Percentiles rank a stretch among this genome's conserved stretches.
Conservation (phyloP, 179 eudicot genomes). For the Spinacia oleracea region DNA sequence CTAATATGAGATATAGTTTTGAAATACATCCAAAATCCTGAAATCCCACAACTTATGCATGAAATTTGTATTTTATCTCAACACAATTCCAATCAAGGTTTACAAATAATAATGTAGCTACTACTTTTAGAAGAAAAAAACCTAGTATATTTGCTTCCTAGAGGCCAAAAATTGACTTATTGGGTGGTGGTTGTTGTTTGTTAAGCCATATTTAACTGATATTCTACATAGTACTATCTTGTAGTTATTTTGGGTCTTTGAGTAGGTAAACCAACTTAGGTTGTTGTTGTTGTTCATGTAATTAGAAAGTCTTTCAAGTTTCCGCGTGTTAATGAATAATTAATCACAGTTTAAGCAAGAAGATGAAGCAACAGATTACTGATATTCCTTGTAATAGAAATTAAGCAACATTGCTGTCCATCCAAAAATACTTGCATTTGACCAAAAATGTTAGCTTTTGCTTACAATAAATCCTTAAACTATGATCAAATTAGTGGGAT, state of each 20-base stretch:
- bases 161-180: conserved; percentile 16
- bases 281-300: background rate
- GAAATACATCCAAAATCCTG: background rate
- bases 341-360: background rate
- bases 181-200: conserved; percentile 29
- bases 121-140: background rate
- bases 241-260: conserved; percentile 10
- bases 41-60: background rate
- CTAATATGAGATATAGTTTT: background rate
- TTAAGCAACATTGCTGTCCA: conserved; percentile 9
- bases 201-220: conserved; percentile 12
- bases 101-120: background rate
- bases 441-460: background rate
- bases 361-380: background rate
- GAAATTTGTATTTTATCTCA: background rate
- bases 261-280: conserved; percentile 23
- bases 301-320: background rate
- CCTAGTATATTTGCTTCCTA: background rate
- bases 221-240: background rate
- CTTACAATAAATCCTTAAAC: background rate
- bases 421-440: background rate
- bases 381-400: background rate
- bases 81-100: too few species aligned
- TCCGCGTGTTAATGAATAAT: background rate
- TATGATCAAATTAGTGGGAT: background rate